phyloP scores from a whole-genome alignment of 768 basidiomycete genomes.

The Sporobolomyces pararoseus region DNA sequence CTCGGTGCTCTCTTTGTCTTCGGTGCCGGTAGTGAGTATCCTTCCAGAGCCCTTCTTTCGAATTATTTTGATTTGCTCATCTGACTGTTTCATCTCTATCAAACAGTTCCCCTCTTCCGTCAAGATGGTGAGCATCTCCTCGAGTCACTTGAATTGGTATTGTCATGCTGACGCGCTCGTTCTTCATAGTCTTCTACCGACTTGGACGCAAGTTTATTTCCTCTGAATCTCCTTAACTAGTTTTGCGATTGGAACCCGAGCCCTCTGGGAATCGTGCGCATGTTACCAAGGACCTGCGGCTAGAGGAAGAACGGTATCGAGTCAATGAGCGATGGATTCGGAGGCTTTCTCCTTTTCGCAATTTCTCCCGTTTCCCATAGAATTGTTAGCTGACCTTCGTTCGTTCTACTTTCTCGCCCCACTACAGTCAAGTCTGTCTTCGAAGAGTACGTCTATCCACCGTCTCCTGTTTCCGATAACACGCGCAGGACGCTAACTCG shows the following conservation, averaged over 20 bases:
- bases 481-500: too few species aligned
- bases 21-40: conserved; percentile 11
- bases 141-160: too few species aligned
- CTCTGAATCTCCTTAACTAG: too few species aligned
- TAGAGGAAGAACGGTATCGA: too few species aligned
- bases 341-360: too few species aligned
- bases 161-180: background rate
- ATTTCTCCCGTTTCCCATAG: too few species aligned
- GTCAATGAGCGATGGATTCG: too few species aligned
- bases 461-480: too few species aligned
- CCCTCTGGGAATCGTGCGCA: too few species aligned
- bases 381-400: background rate
- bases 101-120: conserved; percentile 28
- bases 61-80: background rate
- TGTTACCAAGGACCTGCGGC: too few species aligned
- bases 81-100: background rate
- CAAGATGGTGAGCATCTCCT: conserved; percentile 21
- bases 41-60: background rate
- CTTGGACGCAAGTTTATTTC: background rate
- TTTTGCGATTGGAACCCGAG: too few species aligned
- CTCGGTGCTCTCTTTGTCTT: conserved; percentile 25
- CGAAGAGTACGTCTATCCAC: conserved; percentile 20
- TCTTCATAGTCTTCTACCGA: conserved; percentile 2
- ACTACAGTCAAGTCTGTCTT: conserved; percentile 15
- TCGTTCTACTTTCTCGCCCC: background rate